Evolutionary conservation across 2,329 filamentous ascomycete genomes (phyloP), one percentile per base, ranked within the genome.

Genomic region (Colletotrichum limetticola): DNA sequence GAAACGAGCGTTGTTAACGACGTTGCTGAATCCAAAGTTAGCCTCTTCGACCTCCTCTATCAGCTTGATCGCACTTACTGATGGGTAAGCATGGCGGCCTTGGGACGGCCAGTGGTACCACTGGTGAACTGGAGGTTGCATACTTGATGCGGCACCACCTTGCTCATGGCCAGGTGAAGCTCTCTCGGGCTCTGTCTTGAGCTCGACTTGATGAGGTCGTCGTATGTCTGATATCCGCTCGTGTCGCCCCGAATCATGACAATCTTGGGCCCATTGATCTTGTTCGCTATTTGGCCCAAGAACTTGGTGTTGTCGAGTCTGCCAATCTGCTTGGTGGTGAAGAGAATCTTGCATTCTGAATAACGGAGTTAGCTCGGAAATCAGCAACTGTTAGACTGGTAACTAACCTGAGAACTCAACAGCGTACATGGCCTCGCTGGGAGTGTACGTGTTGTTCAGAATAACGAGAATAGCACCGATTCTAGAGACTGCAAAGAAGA

Each of bases 381-480:
- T 46, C 9, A 7, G 14, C 26, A 2, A 22, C 30, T 8, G 52
- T 46, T 28, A 8, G 37, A 56, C 37, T 24, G 12, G 53, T 30
- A 24, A 22, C 59, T 76, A 82, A 92, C 91, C 90, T 19, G 92
- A 91, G 78, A 95, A 94, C 67, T 88, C 87, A 32, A 95, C 81
- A 11, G 92, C 93, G 80, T 93, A 92, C 79, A 91, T 87, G 60
- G 92, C 91, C 82, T 95, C 93, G 1, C 88, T 89, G 2, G 91
- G 87, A 1, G 93, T 95, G 79, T 95, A 95, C 0, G 93, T 95
- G 82, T 95, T 95, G 83, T 95, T 95, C 76, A 95, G 84, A 57
- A 95, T 94, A 32, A 95, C 93, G 65, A 95, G 85, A 58, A 93
- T 91, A 59, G 89, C 91, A 11, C 92, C 91, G 22, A 93, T 87